Evolutionary conservation across 768 basidiomycete genomes (phyloP).

Genomic region (Mycena filopes): DNA sequence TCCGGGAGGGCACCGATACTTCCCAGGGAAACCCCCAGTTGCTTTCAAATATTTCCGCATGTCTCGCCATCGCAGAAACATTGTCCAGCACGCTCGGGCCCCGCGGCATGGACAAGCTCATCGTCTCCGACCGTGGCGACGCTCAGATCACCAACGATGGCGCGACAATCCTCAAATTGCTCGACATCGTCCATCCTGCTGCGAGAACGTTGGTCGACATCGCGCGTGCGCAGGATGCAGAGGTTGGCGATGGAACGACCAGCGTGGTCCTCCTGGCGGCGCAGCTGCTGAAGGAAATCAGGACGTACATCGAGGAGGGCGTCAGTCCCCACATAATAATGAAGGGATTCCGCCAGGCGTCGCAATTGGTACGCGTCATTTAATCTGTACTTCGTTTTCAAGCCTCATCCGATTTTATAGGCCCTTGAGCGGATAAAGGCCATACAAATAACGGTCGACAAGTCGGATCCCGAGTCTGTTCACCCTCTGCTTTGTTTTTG

Average conservation of each 20-base stretch:
- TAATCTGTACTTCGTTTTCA: constrained; percentile 10
- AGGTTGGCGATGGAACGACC: constrained; percentile 98
- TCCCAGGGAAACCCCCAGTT: constrained; percentile 95
- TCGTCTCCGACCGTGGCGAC: constrained; percentile 92
- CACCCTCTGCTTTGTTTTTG: constrained; percentile 1
- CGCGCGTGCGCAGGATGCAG: constrained; percentile 97
- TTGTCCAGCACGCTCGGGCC: constrained; percentile 97
- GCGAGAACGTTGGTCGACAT: constrained; percentile 98
- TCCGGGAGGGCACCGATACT: constrained; percentile 95
- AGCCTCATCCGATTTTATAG: constrained; percentile 50
- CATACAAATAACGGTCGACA: constrained; percentile 91
- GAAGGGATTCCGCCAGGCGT: constrained; percentile 92
- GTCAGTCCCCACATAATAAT: constrained; percentile 98
- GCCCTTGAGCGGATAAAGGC: constrained; percentile 88
- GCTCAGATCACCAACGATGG: constrained; percentile 99
- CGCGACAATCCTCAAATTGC: constrained; percentile 95
- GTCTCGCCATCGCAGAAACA: constrained; percentile 92
- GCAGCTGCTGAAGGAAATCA: constrained; percentile 93
- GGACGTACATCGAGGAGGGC: constrained; percentile 93
- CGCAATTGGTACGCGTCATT: constrained; percentile 74
- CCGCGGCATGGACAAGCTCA: constrained; percentile 98
- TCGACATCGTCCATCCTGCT: constrained; percentile 98
- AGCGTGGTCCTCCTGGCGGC: constrained; percentile 95
- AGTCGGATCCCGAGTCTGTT: constrained; percentile 87
- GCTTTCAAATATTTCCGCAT: constrained; percentile 95